A percentile compares a stretch with the other conserved stretches of the same genome.
Conservation (phyloP, 352 stramenopile genomes). For the Globisporangium apiculatum region DNA sequence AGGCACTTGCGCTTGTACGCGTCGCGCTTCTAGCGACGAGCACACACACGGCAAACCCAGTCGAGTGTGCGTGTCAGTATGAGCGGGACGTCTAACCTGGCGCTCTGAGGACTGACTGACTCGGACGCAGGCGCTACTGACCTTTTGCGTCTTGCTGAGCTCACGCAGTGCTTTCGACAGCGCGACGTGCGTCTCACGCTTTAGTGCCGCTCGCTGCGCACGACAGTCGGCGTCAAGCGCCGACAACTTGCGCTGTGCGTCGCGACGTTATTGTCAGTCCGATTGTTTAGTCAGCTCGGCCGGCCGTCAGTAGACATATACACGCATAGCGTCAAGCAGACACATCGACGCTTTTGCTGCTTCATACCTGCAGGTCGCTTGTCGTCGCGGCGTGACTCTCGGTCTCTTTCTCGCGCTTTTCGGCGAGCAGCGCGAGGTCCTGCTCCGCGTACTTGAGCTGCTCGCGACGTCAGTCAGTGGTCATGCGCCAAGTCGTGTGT, state of each 20-base stretch:
- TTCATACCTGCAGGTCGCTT: constrained; percentile 45
- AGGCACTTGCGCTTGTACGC: constrained; percentile 80
- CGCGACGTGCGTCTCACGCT: constrained; percentile 42
- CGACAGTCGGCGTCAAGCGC: constrained; percentile 34
- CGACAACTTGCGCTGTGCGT: constrained; percentile 30
- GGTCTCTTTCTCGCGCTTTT: constrained; percentile 65
- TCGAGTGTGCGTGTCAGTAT: neutral
- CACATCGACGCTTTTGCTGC: neutral
- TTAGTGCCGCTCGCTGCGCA: constrained; percentile 25
- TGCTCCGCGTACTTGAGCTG: constrained; percentile 72
- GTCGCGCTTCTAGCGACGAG: constrained; percentile 48
- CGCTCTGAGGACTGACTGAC: neutral
- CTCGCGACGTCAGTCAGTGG: too few relatives aligned
- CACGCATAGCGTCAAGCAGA: neutral
- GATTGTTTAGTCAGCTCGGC: too few relatives aligned
- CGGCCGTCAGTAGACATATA: too few relatives aligned
- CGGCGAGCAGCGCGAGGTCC: constrained; percentile 35
- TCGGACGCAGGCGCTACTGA: constrained; percentile 3
- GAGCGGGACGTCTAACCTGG: neutral
- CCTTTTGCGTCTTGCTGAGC: constrained; percentile 58
- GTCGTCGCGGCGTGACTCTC: constrained; percentile 25
- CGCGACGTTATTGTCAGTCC: too few relatives aligned
- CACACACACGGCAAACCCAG: too few relatives aligned
- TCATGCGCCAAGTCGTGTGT: neutral
- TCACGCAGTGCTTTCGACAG: constrained; percentile 58